Percentiles rank a stretch among this genome's conserved stretches.
Conservation (phyloP, 148 eudicot species). For the Nepenthes mirabilis region DNA sequence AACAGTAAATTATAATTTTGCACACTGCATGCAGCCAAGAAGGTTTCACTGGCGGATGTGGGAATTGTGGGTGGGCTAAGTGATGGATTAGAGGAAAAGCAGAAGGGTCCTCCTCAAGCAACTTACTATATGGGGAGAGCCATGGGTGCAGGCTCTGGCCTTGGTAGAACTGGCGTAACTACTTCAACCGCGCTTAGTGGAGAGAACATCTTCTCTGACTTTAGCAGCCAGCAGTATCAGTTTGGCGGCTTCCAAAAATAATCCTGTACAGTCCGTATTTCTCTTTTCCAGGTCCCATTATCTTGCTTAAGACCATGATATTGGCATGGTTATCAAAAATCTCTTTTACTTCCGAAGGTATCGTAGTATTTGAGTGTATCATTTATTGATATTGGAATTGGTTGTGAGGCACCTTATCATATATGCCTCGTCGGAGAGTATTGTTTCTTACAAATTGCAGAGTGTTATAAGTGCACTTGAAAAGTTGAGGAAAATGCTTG, state of each 20-base stretch:
- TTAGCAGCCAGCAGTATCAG: slow-evolving; percentile 34
- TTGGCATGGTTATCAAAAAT: too few species aligned
- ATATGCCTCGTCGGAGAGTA: too few species aligned
- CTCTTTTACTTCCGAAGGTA: too few species aligned
- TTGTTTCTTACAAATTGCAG: too few species aligned
- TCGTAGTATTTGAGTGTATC: too few species aligned
- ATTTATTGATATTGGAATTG: too few species aligned
- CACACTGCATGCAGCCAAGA: slow-evolving; percentile 60
- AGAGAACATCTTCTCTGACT: slow-evolving; percentile 49
- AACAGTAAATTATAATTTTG: neutral
- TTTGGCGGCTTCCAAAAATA: slow-evolving; percentile 50
- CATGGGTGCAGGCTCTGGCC: slow-evolving; percentile 56
- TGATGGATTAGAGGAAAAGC: slow-evolving; percentile 52
- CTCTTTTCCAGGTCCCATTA: too few species aligned
- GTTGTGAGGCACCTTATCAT: too few species aligned
- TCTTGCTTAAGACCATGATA: too few species aligned
- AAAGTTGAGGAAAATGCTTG: too few species aligned
- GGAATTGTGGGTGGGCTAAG: slow-evolving; percentile 71
- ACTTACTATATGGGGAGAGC: slow-evolving; percentile 66
- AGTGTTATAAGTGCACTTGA: too few species aligned
- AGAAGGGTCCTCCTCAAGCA: slow-evolving; percentile 40
- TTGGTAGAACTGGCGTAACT: slow-evolving; percentile 32
- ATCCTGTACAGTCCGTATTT: neutral
- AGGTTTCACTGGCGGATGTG: slow-evolving; percentile 68
- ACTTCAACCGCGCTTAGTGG: slow-evolving; percentile 21